Conservation (phyloP, 768 basidiomycete species). For the Hericium erinaceus region DNA sequence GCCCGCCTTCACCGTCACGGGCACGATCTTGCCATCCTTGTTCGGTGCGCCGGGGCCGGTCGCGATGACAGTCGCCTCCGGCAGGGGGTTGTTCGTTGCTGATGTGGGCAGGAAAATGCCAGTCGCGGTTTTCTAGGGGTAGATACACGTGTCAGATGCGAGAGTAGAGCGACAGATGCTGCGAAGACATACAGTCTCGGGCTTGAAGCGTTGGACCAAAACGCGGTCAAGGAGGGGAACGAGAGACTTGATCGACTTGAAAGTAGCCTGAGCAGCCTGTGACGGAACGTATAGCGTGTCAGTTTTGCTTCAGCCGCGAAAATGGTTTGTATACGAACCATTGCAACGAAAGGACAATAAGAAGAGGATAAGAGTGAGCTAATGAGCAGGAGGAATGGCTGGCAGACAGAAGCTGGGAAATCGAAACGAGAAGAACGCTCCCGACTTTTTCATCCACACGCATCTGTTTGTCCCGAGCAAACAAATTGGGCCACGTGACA, state of each 20-base stretch:
- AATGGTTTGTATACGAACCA: neutral
- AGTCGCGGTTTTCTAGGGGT: slow-evolving; percentile 87
- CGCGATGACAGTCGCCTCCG: slow-evolving; percentile 94
- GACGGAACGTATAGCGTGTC: neutral
- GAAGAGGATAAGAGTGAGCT: neutral
- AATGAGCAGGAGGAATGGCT: neutral
- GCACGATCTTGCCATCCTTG: slow-evolving; percentile 72
- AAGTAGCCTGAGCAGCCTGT: slow-evolving; percentile 81
- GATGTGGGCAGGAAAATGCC: slow-evolving; percentile 96
- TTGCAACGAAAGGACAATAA: neutral
- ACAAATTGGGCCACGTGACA: neutral
- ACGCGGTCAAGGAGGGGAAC: slow-evolving; percentile 93
- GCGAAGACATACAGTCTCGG: slow-evolving; percentile 69
- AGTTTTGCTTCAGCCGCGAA: neutral
- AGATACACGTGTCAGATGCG: neutral
- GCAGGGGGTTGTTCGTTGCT: slow-evolving; percentile 75
- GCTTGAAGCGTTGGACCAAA: slow-evolving; percentile 94
- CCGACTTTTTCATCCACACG: slow-evolving; percentile 1
- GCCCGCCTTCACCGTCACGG: slow-evolving; percentile 74
- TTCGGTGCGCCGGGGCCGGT: slow-evolving; percentile 91
- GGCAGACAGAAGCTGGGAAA: slow-evolving; percentile 1
- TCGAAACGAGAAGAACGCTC: slow-evolving; percentile 1
- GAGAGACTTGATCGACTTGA: slow-evolving; percentile 90
- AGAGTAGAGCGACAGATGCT: neutral
- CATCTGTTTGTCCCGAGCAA: slow-evolving; percentile 1